Percentiles rank a stretch among this genome's conserved stretches.
These are phyloP conservation scores for Trichoderma harzianum DNA, from an alignment of 2,329 filamentous ascomycete species.

Conservation along the genomic window DNA sequence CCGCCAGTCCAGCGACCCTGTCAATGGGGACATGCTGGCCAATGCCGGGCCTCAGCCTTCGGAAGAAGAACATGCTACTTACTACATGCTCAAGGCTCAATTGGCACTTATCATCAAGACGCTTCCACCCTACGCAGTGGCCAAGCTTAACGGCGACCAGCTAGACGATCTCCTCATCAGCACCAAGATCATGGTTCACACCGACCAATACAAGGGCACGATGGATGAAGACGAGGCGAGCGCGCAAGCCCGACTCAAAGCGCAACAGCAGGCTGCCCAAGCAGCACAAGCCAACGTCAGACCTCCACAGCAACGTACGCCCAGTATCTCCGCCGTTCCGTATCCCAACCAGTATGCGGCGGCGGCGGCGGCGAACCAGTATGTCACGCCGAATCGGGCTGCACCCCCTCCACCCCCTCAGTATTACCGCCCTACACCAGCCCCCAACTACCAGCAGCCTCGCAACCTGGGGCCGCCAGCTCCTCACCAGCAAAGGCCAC, in stretches of 20 bases:
- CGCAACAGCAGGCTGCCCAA: slow-evolving; percentile 35
- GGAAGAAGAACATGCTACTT: slow-evolving; percentile 58
- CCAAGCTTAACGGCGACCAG: slow-evolving; percentile 81
- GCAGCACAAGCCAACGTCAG: slow-evolving; percentile 33
- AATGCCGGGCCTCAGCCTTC: slow-evolving; percentile 66
- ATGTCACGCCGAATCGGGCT: slow-evolving; percentile 45
- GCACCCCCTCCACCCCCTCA: slow-evolving; percentile 43
- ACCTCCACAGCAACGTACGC: slow-evolving; percentile 38
- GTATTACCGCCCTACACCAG: slow-evolving; percentile 40
- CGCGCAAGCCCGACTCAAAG: slow-evolving; percentile 48
- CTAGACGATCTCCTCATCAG: slow-evolving; percentile 80
- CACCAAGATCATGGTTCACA: slow-evolving; percentile 70
- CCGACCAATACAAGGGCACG: slow-evolving; percentile 69
- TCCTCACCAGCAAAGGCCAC: slow-evolving; percentile 28
- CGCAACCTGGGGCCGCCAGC: slow-evolving; percentile 33
- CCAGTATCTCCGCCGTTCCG: slow-evolving; percentile 37
- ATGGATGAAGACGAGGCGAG: slow-evolving; percentile 79
- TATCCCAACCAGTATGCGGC: slow-evolving; percentile 44
- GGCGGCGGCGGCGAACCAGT: slow-evolving; percentile 36
- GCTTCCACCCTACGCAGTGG: slow-evolving; percentile 79
- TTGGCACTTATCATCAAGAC: slow-evolving; percentile 69
- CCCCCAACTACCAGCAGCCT: slow-evolving; percentile 44
- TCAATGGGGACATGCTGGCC: slow-evolving; percentile 64
- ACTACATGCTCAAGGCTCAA: slow-evolving; percentile 72
- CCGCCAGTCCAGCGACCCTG: slow-evolving; percentile 58